These are phyloP conservation scores for Gracilariopsis chorda DNA, from an alignment of 23 red algal genomes.

Conservation along the genomic window DNA sequence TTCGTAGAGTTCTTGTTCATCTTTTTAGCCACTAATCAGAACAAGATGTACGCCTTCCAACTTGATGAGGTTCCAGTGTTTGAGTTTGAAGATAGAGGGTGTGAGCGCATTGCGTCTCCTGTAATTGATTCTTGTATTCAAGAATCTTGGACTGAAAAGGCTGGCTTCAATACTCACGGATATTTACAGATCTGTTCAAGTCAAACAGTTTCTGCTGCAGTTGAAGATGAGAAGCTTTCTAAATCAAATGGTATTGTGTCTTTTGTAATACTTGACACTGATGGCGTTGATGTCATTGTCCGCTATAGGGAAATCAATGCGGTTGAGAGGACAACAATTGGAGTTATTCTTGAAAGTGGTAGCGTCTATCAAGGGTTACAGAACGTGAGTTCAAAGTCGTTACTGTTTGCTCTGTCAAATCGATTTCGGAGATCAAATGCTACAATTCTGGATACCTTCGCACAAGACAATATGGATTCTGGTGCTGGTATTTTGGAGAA, in stretches of 20 bases:
- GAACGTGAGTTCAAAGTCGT: not conserved
- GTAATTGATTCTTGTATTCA: not conserved
- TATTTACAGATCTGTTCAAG: not conserved
- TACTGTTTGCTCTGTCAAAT: not conserved
- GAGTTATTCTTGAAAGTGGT: not conserved
- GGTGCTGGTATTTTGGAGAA: too few relatives aligned
- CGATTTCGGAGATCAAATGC: not conserved
- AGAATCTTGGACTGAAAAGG: not conserved
- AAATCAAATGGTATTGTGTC: too few relatives aligned
- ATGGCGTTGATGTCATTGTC: not conserved
- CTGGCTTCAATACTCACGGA: not conserved
- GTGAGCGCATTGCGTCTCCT: not conserved
- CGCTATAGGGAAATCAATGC: not conserved
- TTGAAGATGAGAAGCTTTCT: too few relatives aligned
- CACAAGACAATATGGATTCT: not conserved
- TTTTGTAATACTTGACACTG: too few relatives aligned
- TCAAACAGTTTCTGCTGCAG: too few relatives aligned
- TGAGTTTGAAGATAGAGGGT: not conserved
- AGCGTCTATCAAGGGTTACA: not conserved
- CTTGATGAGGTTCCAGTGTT: not conserved
- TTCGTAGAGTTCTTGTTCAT: not conserved
- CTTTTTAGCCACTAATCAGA: not conserved
- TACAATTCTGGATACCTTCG: not conserved
- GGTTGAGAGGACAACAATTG: not conserved
- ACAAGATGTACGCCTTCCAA: not conserved